Base-by-base conservation (phyloP, 176 grass and related monocot genomes). In the Tuctoria greenei region DNA sequence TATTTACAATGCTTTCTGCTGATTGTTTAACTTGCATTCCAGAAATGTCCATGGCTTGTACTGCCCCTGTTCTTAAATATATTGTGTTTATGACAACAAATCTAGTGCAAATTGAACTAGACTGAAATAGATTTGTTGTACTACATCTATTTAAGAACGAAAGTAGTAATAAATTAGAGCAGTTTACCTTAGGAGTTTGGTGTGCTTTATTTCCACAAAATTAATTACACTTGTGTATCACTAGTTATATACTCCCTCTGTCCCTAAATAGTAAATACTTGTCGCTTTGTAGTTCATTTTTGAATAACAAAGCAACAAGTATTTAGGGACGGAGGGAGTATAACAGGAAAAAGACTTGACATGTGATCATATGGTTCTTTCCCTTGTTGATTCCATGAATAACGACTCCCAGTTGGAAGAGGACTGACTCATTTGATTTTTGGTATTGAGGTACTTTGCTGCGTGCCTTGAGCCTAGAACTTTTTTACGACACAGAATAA, bases 1-100 rank as follows among this genome's bases (percentile, higher is more conserved):
- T 41, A 34, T 78, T 73, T 79, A 37, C 62, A 54, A 62, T 26
- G 7, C 72, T 79, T 68, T 73, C 13, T 61, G 20, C 46, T 7
- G 12, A 73, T 67, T 59, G 1, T 78, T 78, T 67, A 80, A 68
- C 17, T 40, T 78, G 59, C 58, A 61, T 27, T 71, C 20, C 21
- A 73, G 73, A 78, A n/a, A 62, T 64, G n/a, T 61, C 14, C 18
- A 9, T 68, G 25, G 1, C 9, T 68, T 67, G 1, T 47, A 21
- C 20, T 54, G 3, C 51, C 51, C 10, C 51, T 21, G 18, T 54
- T 49, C 46, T 49, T 49, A 17, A 49, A 45, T 45, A 45, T 45
- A 45, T 41, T 5, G 9, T 9, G 4, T 41, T 41, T 47, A 47
- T n/a, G n/a, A n/a, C n/a, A n/a, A n/a, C n/a, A n/a, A n/a, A n/a